A percentile compares a stretch with the other conserved stretches of the same genome.
Evolutionary conservation across 2,329 filamentous ascomycete species (phyloP).

Genomic region (Venturia asperata): DNA sequence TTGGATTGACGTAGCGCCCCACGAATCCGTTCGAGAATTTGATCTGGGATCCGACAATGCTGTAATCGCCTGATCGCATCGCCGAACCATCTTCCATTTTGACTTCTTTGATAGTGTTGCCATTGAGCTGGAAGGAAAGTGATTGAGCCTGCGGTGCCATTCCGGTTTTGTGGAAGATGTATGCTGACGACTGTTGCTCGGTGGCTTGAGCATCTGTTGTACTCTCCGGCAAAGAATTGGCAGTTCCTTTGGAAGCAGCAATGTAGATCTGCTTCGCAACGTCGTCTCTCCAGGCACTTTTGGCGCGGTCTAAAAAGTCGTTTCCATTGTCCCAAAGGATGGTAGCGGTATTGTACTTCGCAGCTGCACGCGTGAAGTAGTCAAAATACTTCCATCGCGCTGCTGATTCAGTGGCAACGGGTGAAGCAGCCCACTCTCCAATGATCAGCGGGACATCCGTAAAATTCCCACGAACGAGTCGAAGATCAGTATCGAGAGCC

Average conservation of each 20-base stretch:
- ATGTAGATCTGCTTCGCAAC: conserved; percentile 43
- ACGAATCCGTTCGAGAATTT: conserved; percentile 45
- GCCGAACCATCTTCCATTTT: conserved; percentile 32
- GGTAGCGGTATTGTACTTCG: conserved; percentile 44
- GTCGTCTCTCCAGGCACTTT: conserved; percentile 45
- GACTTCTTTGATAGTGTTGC: conserved; percentile 44
- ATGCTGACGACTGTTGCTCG: conserved; percentile 46
- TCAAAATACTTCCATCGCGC: conserved; percentile 54
- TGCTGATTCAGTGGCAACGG: conserved; percentile 45
- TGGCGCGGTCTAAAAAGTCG: conserved; percentile 48
- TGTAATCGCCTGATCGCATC: conserved; percentile 42
- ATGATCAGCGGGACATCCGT: conserved; percentile 49
- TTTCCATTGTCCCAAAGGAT: conserved; percentile 55
- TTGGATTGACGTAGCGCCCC: conserved; percentile 36
- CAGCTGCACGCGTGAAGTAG: conserved; percentile 44
- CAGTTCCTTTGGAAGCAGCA: conserved; percentile 37
- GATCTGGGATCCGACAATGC: conserved; percentile 39
- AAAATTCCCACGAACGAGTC: conserved; percentile 48
- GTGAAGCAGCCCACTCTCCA: conserved; percentile 51
- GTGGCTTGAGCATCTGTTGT: conserved; percentile 43
- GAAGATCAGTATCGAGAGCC: conserved; percentile 44
- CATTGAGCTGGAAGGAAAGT: conserved; percentile 48
- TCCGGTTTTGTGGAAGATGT: conserved; percentile 48
- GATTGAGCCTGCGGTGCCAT: conserved; percentile 37
- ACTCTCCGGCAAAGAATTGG: conserved; percentile 47